Evolutionary conservation across 257 asterid genomes (phyloP).

Genomic region (Linderniella brevidens): DNA sequence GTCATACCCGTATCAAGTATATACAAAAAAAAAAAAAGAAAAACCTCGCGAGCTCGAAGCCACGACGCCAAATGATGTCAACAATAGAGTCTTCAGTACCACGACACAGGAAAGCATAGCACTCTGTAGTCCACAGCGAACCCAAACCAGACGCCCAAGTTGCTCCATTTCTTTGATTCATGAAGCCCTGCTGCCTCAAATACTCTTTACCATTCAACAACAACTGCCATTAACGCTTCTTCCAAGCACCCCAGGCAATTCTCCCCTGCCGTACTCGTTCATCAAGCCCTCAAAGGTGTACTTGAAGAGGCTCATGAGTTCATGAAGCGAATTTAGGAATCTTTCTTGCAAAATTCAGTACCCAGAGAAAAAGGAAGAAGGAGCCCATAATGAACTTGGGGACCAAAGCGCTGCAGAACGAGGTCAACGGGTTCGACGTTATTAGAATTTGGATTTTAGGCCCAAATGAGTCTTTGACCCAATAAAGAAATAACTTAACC

Average conservation of each 20-base stretch:
- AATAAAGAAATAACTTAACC: too few species aligned
- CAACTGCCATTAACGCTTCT: conserved; percentile 24
- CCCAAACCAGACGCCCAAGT: conserved; percentile 51
- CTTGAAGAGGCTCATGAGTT: conserved; percentile 71
- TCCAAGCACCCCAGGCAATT: conserved; percentile 38
- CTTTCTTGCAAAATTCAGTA: conserved; percentile 42
- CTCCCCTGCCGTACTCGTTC: conserved; percentile 69
- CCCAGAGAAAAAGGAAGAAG: conserved; percentile 81
- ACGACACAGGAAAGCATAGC: conserved; percentile 41
- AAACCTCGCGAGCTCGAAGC: too few species aligned
- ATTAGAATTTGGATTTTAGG: too few species aligned
- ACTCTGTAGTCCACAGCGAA: conserved; percentile 58
- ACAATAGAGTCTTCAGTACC: conserved; percentile 56
- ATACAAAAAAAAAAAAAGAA: too few species aligned
- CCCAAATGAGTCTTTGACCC: too few species aligned
- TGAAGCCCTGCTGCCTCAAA: conserved; percentile 44
- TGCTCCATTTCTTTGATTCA: conserved; percentile 51
- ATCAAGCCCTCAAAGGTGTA: conserved; percentile 73
- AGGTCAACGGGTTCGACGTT: conserved; percentile 76
- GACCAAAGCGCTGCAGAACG: conserved; percentile 69
- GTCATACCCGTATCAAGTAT: too few species aligned
- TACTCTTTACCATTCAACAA: conserved; percentile 32
- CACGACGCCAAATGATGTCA: too few species aligned
- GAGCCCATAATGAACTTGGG: conserved; percentile 87
- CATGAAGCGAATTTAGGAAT: conserved; percentile 61